phyloP scores from a whole-genome alignment of 2,329 filamentous ascomycete species.

The Penicillium sp. region DNA sequence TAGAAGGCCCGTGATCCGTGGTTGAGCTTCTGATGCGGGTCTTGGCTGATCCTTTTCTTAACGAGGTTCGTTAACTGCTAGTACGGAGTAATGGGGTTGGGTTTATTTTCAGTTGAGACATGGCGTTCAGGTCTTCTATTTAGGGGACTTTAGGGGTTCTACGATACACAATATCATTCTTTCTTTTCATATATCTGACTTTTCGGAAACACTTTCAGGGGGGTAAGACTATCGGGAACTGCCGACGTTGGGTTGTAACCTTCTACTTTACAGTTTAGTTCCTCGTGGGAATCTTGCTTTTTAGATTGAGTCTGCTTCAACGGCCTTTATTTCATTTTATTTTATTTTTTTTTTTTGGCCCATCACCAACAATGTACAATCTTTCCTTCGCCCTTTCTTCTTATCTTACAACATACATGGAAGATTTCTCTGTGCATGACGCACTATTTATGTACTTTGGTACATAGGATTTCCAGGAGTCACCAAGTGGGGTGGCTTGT shows the following conservation, averaged over 20 bases:
- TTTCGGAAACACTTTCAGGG: slow-evolving; percentile 2
- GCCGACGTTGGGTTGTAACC: not conserved
- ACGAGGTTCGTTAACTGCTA: not conserved
- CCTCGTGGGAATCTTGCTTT: not conserved
- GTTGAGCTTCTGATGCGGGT: not conserved
- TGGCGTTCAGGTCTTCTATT: not conserved
- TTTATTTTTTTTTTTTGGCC: too few species aligned
- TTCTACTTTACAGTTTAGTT: not conserved
- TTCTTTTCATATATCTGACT: not conserved
- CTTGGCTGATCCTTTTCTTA: not conserved
- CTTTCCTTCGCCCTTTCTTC: not conserved
- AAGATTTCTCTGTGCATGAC: not conserved
- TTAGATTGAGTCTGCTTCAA: not conserved
- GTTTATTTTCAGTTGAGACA: not conserved
- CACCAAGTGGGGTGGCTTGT: slow-evolving; percentile 12
- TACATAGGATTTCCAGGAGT: slow-evolving; percentile 11
- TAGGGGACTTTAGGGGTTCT: not conserved
- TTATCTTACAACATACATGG: not conserved
- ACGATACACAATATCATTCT: slow-evolving; percentile 8
- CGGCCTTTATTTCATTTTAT: not conserved
- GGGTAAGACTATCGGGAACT: not conserved
- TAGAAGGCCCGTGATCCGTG: not conserved
- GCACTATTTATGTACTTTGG: not conserved
- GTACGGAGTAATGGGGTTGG: not conserved
- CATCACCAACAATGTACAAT: too few species aligned